phyloP scores from a whole-genome alignment of 2,329 filamentous ascomycete species.

The Pseudocercospora ulei region DNA sequence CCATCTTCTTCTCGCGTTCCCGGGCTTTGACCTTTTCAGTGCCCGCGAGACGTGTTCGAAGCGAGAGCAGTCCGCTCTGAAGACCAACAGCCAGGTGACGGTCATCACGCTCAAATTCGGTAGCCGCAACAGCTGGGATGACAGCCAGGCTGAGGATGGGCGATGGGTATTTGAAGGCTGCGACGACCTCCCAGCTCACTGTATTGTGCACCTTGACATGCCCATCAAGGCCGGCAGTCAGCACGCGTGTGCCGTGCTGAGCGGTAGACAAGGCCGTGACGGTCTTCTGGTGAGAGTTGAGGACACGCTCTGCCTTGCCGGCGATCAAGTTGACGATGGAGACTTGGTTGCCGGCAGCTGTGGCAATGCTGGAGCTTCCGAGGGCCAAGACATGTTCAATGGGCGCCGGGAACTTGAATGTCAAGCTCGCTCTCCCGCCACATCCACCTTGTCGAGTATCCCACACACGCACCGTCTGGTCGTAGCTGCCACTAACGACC shows the following conservation, averaged over 20 bases:
- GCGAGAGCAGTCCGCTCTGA: constrained; percentile 81
- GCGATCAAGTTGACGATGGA: constrained; percentile 88
- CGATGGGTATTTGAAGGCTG: constrained; percentile 82
- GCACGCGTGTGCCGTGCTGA: constrained; percentile 66
- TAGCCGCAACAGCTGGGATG: constrained; percentile 50
- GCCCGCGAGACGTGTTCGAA: constrained; percentile 79
- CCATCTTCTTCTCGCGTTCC: constrained; percentile 75
- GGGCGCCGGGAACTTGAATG: constrained; percentile 85
- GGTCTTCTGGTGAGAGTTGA: constrained; percentile 95
- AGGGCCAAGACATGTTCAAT: constrained; percentile 82
- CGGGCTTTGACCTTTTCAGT: constrained; percentile 66
- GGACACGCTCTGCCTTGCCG: constrained; percentile 72
- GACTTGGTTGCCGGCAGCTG: constrained; percentile 74
- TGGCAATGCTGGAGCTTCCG: constrained; percentile 75
- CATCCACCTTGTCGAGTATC: constrained; percentile 62
- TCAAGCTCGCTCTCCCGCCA: constrained; percentile 62
- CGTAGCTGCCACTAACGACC: constrained; percentile 84
- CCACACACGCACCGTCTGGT: constrained; percentile 87
- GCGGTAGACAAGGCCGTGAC: constrained; percentile 79
- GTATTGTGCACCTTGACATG: constrained; percentile 97
- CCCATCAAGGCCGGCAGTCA: constrained; percentile 84
- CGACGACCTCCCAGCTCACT: constrained; percentile 89
- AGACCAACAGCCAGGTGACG: constrained; percentile 92
- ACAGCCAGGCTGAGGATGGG: constrained; percentile 79
- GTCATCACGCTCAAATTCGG: constrained; percentile 56